These are phyloP conservation scores for Gossypium longicalyx DNA, from an alignment of 345 rosid genomes.

Conservation along the genomic window DNA sequence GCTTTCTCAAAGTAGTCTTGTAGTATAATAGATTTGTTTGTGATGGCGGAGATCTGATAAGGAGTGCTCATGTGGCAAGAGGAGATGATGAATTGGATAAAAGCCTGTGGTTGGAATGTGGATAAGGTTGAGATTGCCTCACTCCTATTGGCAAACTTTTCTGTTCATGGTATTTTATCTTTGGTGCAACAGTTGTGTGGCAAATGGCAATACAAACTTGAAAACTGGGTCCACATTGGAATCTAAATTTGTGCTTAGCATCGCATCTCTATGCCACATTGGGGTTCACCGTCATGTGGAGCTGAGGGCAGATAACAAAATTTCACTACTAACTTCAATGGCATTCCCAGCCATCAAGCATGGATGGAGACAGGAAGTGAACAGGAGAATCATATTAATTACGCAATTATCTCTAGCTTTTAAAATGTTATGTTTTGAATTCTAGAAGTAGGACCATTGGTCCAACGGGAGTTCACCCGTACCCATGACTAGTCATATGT, in stretches of 20 bases:
- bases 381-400: no score
- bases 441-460: no score
- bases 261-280: background rate
- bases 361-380: background rate
- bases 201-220: constrained; percentile 19
- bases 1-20: background rate
- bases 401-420: no score
- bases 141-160: constrained; percentile 55
- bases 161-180: background rate
- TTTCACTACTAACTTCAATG: background rate
- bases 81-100: constrained; percentile 44
- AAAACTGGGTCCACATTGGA: constrained; percentile 37
- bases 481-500: no score
- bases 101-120: constrained; percentile 74
- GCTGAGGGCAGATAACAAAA: background rate
- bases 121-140: constrained; percentile 97
- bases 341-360: background rate
- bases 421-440: no score
- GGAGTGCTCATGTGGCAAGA: constrained; percentile 31
- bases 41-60: constrained; percentile 29
- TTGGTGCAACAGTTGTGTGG: constrained; percentile 23
- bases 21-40: background rate
- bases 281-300: background rate
- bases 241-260: constrained; percentile 16
- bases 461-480: no score